phyloP scores from a whole-genome alignment of 108 stramenopile genomes.

The Seminavis robusta region DNA sequence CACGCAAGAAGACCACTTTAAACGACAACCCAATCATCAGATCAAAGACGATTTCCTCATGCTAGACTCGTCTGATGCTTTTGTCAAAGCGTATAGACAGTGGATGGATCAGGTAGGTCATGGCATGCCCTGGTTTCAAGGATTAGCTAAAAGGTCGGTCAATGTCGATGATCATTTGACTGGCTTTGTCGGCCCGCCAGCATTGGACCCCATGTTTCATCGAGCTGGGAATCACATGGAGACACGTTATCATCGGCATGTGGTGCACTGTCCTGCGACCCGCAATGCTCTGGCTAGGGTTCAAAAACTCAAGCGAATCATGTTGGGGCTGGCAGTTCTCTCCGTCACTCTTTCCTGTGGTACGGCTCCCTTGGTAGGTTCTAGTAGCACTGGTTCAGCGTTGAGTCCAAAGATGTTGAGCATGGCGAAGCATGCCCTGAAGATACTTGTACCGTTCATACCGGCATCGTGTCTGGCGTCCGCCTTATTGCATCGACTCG shows the following conservation, averaged over 20 bases:
- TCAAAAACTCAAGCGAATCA: neutral
- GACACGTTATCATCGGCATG: slow-evolving; percentile 28
- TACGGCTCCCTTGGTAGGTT: neutral
- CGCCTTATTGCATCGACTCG: neutral
- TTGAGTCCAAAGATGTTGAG: too few relatives aligned
- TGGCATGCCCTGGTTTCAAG: slow-evolving; percentile 30
- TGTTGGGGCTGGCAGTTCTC: neutral
- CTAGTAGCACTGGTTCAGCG: too few relatives aligned
- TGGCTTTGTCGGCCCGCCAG: too few relatives aligned
- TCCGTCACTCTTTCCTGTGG: neutral
- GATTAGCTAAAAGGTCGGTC: slow-evolving; percentile 6
- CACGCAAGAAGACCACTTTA: slow-evolving; percentile 33
- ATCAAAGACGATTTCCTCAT: slow-evolving; percentile 17
- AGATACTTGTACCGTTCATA: too few relatives aligned
- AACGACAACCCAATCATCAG: slow-evolving; percentile 7
- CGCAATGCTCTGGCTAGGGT: slow-evolving; percentile 11
- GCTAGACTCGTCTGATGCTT: slow-evolving; percentile 19
- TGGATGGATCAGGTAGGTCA: slow-evolving; percentile 35
- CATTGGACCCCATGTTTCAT: slow-evolving; percentile 11
- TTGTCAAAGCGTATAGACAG: slow-evolving; percentile 19
- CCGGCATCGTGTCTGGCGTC: neutral
- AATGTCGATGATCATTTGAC: neutral
- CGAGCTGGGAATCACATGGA: slow-evolving; percentile 4
- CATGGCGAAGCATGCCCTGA: too few relatives aligned
- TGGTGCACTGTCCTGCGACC: slow-evolving; percentile 12